phyloP scores from a whole-genome alignment of 2,329 filamentous ascomycete species.

The Aspergillus sp. region DNA sequence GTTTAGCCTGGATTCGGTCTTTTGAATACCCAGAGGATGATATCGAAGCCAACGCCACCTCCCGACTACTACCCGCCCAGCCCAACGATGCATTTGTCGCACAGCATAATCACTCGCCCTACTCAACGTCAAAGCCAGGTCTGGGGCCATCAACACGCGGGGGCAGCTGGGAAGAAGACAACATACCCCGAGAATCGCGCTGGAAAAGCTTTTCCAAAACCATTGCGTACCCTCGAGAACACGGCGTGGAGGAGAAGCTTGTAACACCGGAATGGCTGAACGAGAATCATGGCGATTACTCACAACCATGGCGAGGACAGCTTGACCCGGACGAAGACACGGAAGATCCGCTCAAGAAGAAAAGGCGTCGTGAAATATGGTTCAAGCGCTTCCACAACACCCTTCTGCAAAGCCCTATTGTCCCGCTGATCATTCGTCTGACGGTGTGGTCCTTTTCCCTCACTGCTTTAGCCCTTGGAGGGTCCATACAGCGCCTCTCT shows the following conservation, averaged over 20 bases:
- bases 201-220: constrained; percentile 52
- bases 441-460: constrained; percentile 82
- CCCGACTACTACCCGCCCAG: constrained; percentile 41
- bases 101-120: constrained; percentile 51
- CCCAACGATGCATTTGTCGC: constrained; percentile 48
- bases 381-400: constrained; percentile 67
- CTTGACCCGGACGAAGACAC: constrained; percentile 55
- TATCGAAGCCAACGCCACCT: constrained; percentile 38
- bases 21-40: constrained; percentile 44
- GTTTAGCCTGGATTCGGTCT: constrained; percentile 50
- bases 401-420: constrained; percentile 79
- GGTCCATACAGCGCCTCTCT: constrained; percentile 70
- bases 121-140: constrained; percentile 33
- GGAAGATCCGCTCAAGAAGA: constrained; percentile 54
- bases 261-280: constrained; percentile 53
- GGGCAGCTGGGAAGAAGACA: constrained; percentile 15
- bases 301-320: constrained; percentile 57
- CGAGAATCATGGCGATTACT: constrained; percentile 50
- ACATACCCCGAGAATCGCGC: constrained; percentile 44
- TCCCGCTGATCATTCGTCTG: constrained; percentile 81
- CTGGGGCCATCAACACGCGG: constrained; percentile 15
- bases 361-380: constrained; percentile 56
- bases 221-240: constrained; percentile 47
- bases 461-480: constrained; percentile 77
- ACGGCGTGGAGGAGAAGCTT: constrained; percentile 42